A percentile compares a stretch with the other conserved stretches of the same genome.
phyloP scores from a whole-genome alignment of 257 asterid species.

The Verbascum thapsus region DNA sequence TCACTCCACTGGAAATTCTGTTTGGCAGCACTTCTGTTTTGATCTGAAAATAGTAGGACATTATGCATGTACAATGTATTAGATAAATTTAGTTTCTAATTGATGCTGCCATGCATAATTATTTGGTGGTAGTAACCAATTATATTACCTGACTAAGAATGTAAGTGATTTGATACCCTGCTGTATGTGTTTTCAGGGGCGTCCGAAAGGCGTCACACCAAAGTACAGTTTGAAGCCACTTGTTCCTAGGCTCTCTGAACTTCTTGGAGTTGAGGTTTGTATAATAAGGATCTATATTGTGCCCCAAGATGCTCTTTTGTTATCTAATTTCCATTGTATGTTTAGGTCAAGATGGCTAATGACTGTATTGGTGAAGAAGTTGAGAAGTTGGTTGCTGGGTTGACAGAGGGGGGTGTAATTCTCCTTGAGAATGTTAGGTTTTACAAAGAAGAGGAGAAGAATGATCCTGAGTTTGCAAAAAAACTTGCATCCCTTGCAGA shows the following conservation, averaged over 20 bases:
- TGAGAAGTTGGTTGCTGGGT: constrained; percentile 38
- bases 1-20: neutral
- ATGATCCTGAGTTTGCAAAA: constrained; percentile 56
- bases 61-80: neutral
- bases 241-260: constrained; percentile 50
- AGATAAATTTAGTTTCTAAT: neutral
- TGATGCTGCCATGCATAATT: neutral
- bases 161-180: neutral
- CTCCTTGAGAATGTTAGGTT: constrained; percentile 53
- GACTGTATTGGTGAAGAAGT: constrained; percentile 55
- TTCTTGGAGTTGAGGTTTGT: constrained; percentile 48
- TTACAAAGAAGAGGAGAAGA: constrained; percentile 57
- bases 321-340: neutral
- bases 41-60: constrained; percentile 3
- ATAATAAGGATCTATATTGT: neutral
- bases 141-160: neutral
- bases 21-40: neutral
- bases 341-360: constrained; percentile 45
- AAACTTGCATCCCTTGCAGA: constrained; percentile 57
- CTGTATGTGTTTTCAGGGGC: constrained; percentile 36
- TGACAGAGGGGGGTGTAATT: constrained; percentile 48
- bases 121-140: neutral
- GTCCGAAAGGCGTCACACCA: constrained; percentile 52
- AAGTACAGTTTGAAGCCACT: constrained; percentile 53
- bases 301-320: neutral